Evolutionary conservation across 345 rosid genomes (phyloP).

Genomic region (Brassica carinata): DNA sequence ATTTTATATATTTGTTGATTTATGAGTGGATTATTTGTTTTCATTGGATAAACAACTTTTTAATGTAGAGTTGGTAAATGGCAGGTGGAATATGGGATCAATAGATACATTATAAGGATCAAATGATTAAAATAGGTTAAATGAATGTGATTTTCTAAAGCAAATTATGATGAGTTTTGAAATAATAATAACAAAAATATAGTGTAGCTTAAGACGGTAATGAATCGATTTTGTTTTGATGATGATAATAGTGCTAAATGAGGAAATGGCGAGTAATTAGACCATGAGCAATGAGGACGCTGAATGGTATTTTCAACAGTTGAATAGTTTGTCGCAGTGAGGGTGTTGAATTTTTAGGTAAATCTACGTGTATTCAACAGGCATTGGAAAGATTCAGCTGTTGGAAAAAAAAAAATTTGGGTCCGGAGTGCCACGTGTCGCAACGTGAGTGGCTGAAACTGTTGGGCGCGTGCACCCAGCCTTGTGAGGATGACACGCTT

Average conservation of each 20-base stretch:
- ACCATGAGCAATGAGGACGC: too few species aligned
- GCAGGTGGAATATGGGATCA: neutral
- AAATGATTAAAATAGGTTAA: neutral
- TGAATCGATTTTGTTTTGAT: constrained; percentile 15
- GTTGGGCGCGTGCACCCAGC: too few species aligned
- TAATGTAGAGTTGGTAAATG: neutral
- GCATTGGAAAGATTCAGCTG: too few species aligned
- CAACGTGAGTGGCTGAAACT: too few species aligned
- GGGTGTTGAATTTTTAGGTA: too few species aligned
- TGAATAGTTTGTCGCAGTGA: too few species aligned
- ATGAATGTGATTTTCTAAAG: constrained; percentile 8
- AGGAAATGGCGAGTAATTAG: neutral
- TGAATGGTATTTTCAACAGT: too few species aligned
- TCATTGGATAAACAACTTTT: neutral
- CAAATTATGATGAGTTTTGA: constrained; percentile 7
- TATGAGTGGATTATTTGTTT: neutral
- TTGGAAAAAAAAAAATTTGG: too few species aligned
- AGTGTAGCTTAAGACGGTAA: neutral
- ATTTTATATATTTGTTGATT: neutral
- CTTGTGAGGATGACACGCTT: too few species aligned
- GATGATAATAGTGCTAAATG: constrained; percentile 20
- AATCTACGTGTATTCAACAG: too few species aligned
- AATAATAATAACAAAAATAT: neutral
- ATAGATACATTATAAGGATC: neutral
- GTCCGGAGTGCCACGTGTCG: too few species aligned